Evolutionary conservation across 345 rosid species (phyloP).

Genomic region (Litchi chinensis): DNA sequence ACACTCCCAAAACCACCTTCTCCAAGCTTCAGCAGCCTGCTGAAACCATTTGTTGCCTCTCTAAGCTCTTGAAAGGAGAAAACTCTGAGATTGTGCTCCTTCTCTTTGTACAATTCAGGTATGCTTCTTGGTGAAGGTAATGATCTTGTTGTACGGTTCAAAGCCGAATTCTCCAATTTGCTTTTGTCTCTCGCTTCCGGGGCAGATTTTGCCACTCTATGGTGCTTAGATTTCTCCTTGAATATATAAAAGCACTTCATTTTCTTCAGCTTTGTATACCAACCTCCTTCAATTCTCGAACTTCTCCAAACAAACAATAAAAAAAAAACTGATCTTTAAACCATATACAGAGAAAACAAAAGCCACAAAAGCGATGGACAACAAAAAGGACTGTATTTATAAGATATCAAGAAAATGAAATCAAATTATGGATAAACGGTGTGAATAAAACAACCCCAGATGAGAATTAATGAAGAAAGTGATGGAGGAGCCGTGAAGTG

Average conservation of each 20-base stretch:
- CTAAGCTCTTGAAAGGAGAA: conserved; percentile 68
- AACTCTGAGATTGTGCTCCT: conserved; percentile 59
- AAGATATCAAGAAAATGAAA: background rate
- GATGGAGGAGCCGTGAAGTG: conserved; percentile 4
- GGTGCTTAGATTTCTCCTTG: conserved; percentile 48
- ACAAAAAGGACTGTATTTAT: background rate
- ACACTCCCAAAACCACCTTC: conserved; percentile 99
- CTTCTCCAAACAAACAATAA: background rate
- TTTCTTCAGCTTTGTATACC: background rate
- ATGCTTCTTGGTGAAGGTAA: conserved; percentile 64
- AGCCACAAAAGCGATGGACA: background rate
- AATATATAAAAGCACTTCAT: conserved; percentile 51
- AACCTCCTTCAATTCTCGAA: conserved; percentile 11
- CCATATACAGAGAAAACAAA: background rate
- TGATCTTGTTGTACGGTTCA: conserved; percentile 42
- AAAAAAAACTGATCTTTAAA: background rate
- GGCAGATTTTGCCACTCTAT: conserved; percentile 48
- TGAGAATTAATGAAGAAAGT: background rate
- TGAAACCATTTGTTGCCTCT: conserved; percentile 73
- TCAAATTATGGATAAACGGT: background rate
- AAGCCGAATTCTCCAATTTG: conserved; percentile 15
- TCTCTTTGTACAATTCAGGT: conserved; percentile 61
- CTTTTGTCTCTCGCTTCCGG: conserved; percentile 45
- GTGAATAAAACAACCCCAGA: conserved; percentile 2
- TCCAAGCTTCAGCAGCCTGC: conserved; percentile 68